Base-by-base conservation (phyloP, 208 protist genomes). In the Trypanosoma congolense region DNA sequence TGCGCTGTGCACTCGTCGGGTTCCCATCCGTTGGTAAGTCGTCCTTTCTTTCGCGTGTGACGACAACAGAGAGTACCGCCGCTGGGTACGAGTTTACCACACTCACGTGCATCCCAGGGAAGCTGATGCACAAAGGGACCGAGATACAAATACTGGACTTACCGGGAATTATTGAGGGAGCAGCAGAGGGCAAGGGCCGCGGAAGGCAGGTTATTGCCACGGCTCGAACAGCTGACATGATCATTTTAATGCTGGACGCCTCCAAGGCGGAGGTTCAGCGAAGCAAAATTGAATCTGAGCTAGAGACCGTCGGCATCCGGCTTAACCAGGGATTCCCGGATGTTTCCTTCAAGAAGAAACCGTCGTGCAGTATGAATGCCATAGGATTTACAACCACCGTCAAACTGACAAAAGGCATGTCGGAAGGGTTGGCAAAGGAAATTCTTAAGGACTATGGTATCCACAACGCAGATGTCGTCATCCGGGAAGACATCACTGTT, bases 51-150 rank as follows among this genome's bases (percentile, higher is more conserved):
- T 98, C 84, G n/a, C 83, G 80, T 26, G 72, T 99, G 1, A 99
- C 98, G 2, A 75, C 90, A 22, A 98, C 97, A 18, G 73, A 90
- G 56, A 98, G 94, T 52, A 95, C 96, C 75, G 94, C 91, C 25
- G 97, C 96, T 0, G 79, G 88, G 19, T 99, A 99, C 69, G 97
- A 99, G 56, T 99, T 99, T 80, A 99, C 98, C 30, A 99, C 98
- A 4, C 85, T 99, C 12, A 99, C 98, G 16, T 98, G 97, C 78
- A 98, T 99, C 74, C 98, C 98, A 10, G 97, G 97, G 35, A 93
- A 98, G 45, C 79, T 98, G 26, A 59, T 93, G 52, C 92, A 97
- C 78, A 97, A 95, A 51, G 96, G 93, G 8, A 96, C 96, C 5
- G 91, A 97, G 40, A 98, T 99, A 54, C 98, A 99, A 72, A 87